Evolutionary conservation across 768 basidiomycete species (phyloP), one percentile per base, ranked within the genome.

Genomic region (Suillus spraguei): DNA sequence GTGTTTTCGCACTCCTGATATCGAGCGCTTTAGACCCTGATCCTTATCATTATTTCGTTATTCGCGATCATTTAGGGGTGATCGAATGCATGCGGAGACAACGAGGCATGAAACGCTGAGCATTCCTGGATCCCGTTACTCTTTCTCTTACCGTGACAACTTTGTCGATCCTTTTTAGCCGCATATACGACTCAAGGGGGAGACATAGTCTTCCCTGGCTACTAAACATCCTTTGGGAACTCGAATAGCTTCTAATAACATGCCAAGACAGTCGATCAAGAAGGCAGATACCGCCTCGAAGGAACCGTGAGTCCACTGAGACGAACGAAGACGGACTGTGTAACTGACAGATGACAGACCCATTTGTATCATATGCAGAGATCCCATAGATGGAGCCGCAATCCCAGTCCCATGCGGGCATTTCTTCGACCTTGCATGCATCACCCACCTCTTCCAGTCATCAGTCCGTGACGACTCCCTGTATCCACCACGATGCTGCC

Each of bases 401-500:
- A 55, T 70, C 17, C 62, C 54, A n/a, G 66, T 67, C 2, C 66
- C 67, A 13, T 76, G 75, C 61, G 64, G 67, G 22, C 71, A 77
- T 58, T 33, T 17, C 49, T 74, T 74, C 65, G 72, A 76, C 68
- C 52, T 28, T 10, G 61, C 28, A n/a, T 77, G 76, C 63, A 35
- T 71, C 17, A 59, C 64, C 22, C 63, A 67, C 56, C 68, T 77
- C 62, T 74, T 75, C 67, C 44, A 71, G 63, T 54, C 64, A 1
- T 68, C 74, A 28, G 66, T 64, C 9, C 59, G 63, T 24, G 76
- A 77, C 68, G 76, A 76, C 60, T 63, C 71, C 8, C 69, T 77
- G 50, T 73, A 70, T 64, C 75, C 75, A 14, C 75, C 74, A 6
- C 66, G 69, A n/a, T 76, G 75, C 63, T 75, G 75, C 60, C 60